Base-by-base conservation (phyloP, 2,329 filamentous ascomycete genomes). In the Lachnellula suecica region DNA sequence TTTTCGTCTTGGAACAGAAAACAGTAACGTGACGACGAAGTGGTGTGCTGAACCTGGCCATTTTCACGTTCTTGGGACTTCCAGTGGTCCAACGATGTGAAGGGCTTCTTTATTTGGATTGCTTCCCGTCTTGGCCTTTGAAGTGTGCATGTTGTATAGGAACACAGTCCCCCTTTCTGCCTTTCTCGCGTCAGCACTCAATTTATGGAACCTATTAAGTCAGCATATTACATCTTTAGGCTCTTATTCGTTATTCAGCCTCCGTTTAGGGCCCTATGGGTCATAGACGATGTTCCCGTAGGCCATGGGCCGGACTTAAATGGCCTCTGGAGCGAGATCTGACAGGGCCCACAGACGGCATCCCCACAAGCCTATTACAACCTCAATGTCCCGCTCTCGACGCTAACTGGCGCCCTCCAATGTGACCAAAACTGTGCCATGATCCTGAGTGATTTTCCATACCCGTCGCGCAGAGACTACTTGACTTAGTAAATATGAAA, bases 1-100 rank as follows among this genome's bases (percentile, higher is more conserved):
- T 58, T 52, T 34, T 48, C 37, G 53, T 37, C 41, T 59, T 60
- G 55, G 63, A 57, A 42, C 51, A 52, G 49, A 35, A 51, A 45
- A 42, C 25, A 49, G 54, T 66, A 63, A 66, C 63, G 64, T 67
- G 64, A 67, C 51, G 52, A 44, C 48, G 51, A 60, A 53, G 42
- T 58, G 63, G 60, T 65, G 61, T 61, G 44, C 29, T 57, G 22
- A 61, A 58, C 60, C 54, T 47, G 45, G 54, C 13, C 41, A 15
- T 34, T 23, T 42, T 17, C n/a, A 22, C 24, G 35, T 40, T 43
- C 20, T 51, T 45, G 38, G 43, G 41, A 24, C 22, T 34, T 23
- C 19, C 34, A 31, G 43, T 52, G 46, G 49, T 41, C 19, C 35
- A 11, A 44, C 22, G 17, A 24, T 34, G 22, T 15, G 31, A 40